Evolutionary conservation across 2,329 filamentous ascomycete genomes (phyloP).

Genomic region (Whalleya microplaca): DNA sequence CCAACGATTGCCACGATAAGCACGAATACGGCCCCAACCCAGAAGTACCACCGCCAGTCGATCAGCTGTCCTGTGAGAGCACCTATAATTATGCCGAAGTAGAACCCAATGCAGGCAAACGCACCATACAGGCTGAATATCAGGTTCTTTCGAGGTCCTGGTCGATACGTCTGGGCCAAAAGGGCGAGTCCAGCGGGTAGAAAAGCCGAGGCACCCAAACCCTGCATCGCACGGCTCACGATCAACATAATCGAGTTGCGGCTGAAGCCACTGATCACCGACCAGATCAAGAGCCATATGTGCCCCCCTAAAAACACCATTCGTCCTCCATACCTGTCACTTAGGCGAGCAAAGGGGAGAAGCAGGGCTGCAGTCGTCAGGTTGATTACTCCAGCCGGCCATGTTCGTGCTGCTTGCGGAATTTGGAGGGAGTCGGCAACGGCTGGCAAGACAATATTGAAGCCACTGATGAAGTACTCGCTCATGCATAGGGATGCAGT

Average conservation of each 20-base stretch:
- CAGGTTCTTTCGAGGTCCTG: slow-evolving; percentile 70
- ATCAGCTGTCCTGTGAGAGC: slow-evolving; percentile 63
- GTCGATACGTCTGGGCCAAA: slow-evolving; percentile 66
- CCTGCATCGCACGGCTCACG: slow-evolving; percentile 73
- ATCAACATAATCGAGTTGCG: slow-evolving; percentile 71
- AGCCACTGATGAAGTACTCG: slow-evolving; percentile 80
- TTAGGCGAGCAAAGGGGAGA: slow-evolving; percentile 64
- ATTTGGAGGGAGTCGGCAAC: slow-evolving; percentile 66
- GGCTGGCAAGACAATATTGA: slow-evolving; percentile 72
- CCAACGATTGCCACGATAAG: slow-evolving; percentile 30
- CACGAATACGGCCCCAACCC: slow-evolving; percentile 55
- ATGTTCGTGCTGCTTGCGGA: slow-evolving; percentile 61
- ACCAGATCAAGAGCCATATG: slow-evolving; percentile 70
- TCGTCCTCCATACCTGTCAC: slow-evolving; percentile 67
- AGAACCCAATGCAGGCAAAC: slow-evolving; percentile 59
- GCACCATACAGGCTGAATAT: slow-evolving; percentile 62
- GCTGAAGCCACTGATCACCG: slow-evolving; percentile 71
- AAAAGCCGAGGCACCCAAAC: slow-evolving; percentile 73
- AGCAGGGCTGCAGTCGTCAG: slow-evolving; percentile 59
- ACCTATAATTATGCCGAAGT: slow-evolving; percentile 66
- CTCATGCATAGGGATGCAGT: slow-evolving; percentile 61
- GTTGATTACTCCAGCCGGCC: slow-evolving; percentile 66
- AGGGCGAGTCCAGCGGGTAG: slow-evolving; percentile 70
- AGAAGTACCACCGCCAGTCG: slow-evolving; percentile 71
- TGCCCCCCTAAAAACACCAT: slow-evolving; percentile 62